Evolutionary conservation across 225 moss, liverwort and hornwort species (phyloP).

Genomic region (Neckera pumila): DNA sequence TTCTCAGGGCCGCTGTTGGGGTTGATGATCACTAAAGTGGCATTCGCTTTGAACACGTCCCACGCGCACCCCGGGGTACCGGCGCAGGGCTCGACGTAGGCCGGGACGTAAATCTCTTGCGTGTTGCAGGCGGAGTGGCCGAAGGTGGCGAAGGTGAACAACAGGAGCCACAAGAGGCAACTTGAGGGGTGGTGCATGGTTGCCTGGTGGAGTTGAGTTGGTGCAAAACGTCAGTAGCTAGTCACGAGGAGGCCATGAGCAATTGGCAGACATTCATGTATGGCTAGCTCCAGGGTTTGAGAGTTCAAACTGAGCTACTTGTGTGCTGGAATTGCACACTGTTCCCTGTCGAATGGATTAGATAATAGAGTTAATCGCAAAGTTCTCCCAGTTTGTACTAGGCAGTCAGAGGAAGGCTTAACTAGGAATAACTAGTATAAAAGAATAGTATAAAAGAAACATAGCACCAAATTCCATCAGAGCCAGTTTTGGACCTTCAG

Average conservation of each 20-base stretch:
- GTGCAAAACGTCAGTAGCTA: background rate
- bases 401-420: background rate
- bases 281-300: background rate
- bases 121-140: background rate
- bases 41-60: conserved; percentile 14
- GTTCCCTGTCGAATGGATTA: background rate
- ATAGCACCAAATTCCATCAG: background rate
- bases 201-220: background rate
- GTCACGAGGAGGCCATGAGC: background rate
- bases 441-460: background rate
- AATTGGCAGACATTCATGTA: background rate
- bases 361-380: background rate
- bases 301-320: background rate
- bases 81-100: conserved; percentile 2
- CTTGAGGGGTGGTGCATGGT: background rate
- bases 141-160: background rate
- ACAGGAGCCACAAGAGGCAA: background rate
- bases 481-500: background rate
- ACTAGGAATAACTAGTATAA: background rate
- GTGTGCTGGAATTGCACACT: background rate
- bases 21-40: conserved; percentile 19
- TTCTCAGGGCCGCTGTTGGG: conserved; percentile 6
- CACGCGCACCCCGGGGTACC: background rate
- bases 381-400: background rate
- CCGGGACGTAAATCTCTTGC: conserved; percentile 10